Percentiles rank a stretch among this genome's conserved stretches.
Conservation (phyloP, 805 yeast species). For the Metschnikowia lunata region DNA sequence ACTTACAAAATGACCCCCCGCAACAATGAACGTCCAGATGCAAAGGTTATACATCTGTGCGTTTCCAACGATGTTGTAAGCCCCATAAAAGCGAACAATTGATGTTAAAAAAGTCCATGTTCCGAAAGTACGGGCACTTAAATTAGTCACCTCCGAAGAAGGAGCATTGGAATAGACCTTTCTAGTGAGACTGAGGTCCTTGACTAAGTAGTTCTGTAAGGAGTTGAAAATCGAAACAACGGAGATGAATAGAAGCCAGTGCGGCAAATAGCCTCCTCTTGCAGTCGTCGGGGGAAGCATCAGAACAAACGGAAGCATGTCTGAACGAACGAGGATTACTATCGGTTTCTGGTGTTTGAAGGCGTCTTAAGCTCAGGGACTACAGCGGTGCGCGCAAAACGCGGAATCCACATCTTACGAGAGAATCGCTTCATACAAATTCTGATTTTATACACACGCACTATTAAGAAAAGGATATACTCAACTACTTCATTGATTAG, state of each 20-base stretch:
- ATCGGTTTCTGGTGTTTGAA: neutral
- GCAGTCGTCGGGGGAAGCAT: constrained; percentile 18
- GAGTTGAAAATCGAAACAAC: constrained; percentile 92
- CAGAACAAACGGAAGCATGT: constrained; percentile 19
- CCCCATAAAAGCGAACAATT: constrained; percentile 81
- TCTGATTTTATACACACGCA: neutral
- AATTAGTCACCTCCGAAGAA: constrained; percentile 34
- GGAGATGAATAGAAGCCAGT: constrained; percentile 52
- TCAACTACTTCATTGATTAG: constrained; percentile 6
- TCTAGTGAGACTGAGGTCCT: constrained; percentile 67
- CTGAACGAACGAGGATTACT: neutral
- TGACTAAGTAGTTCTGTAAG: constrained; percentile 70
- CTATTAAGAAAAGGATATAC: neutral
- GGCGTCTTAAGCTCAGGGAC: too few relatives aligned
- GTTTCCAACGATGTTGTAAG: constrained; percentile 60
- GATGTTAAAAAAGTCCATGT: constrained; percentile 94
- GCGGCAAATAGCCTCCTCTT: constrained; percentile 53
- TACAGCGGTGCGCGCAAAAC: too few relatives aligned
- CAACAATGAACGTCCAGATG: constrained; percentile 75
- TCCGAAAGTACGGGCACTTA: constrained; percentile 96
- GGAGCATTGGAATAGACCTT: constrained; percentile 60
- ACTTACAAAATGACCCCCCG: constrained; percentile 73
- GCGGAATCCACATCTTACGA: too few relatives aligned
- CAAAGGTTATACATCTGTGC: constrained; percentile 74
- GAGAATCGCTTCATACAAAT: too few relatives aligned